Evolutionary conservation across 108 stramenopile species (phyloP), one percentile per base, ranked within the genome.

Genomic region (Fistulifera solaris): DNA sequence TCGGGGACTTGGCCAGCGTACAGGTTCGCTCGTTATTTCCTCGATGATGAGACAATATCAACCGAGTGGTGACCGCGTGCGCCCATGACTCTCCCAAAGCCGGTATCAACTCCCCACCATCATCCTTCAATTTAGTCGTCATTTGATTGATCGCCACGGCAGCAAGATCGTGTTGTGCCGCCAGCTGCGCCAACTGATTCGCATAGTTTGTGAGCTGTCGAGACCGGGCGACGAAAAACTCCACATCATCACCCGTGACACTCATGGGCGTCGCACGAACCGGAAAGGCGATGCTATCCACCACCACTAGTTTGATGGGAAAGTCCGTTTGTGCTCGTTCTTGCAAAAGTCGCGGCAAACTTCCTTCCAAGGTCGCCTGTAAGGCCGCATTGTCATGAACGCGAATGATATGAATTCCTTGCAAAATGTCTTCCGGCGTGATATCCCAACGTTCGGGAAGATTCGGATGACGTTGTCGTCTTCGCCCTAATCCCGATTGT

Each of bases 251-350:
- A n/a, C n/a, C n/a, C 57, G 76, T 38, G 46, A 52, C 14, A 45
- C 19, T n/a, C 1, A 40, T 35, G 51, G 40, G 16, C 13, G 57
- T 6, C 27, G 85, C 82, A 24, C 95, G 66, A 61, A 84, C 94
- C 68, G 94, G 97, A 77, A 96, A 98, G 18, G 95, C 95, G 48
- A 98, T 67, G 40, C 84, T 87, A 65, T 98, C 97, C 23, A 98
- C 59, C 40, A 96, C 80, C 3, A 98, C 59, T 40, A 96, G 62
- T 56, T 70, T 67, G 27, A 93, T 79, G 13, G 78, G 80, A n/a
- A n/a, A n/a, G n/a, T n/a, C n/a, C n/a, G n/a, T n/a, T n/a, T n/a
- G n/a, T 11, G 51, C 10, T 13, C 17, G 22, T 5, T 50, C 6
- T 39, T 69, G 40, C 17, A 83, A 57, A 61, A 72, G 74, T 23